Conservation (phyloP, 192 early-diverging fungal species). For the Coemansia sp. region DNA sequence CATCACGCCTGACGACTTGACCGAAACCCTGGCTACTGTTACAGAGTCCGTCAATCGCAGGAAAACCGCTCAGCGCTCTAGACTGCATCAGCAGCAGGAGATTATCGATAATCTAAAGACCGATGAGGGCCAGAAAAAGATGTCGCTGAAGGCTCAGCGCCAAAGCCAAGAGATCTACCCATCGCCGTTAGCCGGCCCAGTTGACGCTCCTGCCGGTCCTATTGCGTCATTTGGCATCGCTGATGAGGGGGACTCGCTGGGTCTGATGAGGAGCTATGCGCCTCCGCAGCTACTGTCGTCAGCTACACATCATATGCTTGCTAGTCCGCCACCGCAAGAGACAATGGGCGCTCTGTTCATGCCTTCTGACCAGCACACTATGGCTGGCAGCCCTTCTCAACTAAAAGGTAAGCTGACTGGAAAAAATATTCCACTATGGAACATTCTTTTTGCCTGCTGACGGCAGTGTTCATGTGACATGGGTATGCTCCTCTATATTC, state of each 20-base stretch:
- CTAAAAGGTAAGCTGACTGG: constrained; percentile 30
- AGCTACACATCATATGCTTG: not conserved
- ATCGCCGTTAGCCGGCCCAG: not conserved
- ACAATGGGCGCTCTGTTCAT: constrained; percentile 50
- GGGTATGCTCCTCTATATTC: not conserved
- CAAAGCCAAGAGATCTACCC: not conserved
- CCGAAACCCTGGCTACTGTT: constrained; percentile 36
- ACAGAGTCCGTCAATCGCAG: constrained; percentile 55
- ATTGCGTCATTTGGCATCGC: not conserved
- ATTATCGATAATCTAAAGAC: not conserved
- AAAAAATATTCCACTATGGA: not conserved
- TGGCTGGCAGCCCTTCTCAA: constrained; percentile 1
- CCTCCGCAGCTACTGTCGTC: not conserved
- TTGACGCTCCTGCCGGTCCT: not conserved
- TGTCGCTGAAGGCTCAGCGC: constrained; percentile 19
- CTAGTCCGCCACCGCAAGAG: constrained; percentile 1
- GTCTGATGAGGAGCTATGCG: not conserved
- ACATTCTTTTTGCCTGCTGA: not conserved
- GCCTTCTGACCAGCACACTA: constrained; percentile 38
- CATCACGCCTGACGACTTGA: constrained; percentile 25
- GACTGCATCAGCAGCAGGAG: constrained; percentile 22
- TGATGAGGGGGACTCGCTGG: not conserved
- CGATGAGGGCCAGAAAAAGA: not conserved
- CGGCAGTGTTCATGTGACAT: not conserved
- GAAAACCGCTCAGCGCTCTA: constrained; percentile 53